Evolutionary conservation across 2,329 filamentous ascomycete species (phyloP), one percentile per base, ranked within the genome.

Genomic region (Mollisia scopiformis): DNA sequence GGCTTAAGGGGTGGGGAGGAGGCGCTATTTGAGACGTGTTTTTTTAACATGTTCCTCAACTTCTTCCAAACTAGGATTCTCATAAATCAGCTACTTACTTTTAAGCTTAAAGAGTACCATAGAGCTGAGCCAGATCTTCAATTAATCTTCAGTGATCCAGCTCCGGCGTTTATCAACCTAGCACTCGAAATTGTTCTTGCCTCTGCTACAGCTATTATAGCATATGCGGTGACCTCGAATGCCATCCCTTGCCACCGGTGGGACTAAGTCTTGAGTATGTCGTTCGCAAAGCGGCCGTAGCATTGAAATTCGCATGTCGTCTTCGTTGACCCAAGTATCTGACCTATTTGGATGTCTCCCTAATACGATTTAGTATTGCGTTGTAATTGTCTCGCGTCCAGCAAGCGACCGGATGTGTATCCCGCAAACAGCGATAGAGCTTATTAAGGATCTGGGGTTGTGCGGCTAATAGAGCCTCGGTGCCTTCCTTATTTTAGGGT

Each of bases 151-250:
- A 64, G 60, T 66, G 59, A 66, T 58, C 61, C 43, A 66, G 47
- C 19, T 39, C 28, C n/a, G 31, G 59, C 27, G 14, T 14, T 60
- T 25, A 62, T 64, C 49, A 55, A 67, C 61, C 35, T 63, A 46
- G 58, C 65, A 67, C 61, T 67, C 62, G 53, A 67, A 67, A 64
- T 56, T 16, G 53, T 65, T 68, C 39, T 33, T 65, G 62, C 63
- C 58, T 66, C 61, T 67, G 19, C n/a, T 30, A 10, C 31, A 23
- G 19, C n/a, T n/a, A 55, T 33, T 58, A 60, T 0, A 62, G 57
- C 55, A 58, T 49, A 66, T 68, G 14, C 27, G 10, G 59, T 56
- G 52, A 66, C 67, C 63, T 65, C 53, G 60, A 1, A 61, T 37
- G 60, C 60, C 31, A 19, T 62, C 58, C 59, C 23, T 65, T 58